Evolutionary conservation across 1,284 basidiomycete species (phyloP).

Genomic region (Ceratobasidium theobromae): DNA sequence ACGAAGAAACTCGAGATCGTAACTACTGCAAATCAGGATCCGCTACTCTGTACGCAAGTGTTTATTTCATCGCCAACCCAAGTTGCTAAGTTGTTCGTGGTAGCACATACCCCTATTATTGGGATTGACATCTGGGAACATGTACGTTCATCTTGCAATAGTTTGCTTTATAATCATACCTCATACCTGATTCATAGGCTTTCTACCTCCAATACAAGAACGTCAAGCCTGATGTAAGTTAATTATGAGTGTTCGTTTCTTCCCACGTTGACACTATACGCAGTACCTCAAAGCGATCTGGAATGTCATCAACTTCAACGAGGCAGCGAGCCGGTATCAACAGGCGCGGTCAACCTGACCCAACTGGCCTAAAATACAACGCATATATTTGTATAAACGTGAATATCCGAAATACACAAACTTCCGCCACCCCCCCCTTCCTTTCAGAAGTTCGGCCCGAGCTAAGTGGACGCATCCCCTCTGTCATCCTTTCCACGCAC

Average conservation of each 20-base stretch:
- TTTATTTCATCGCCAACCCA: conserved; percentile 43
- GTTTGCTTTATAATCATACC: background rate
- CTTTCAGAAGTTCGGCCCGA: background rate
- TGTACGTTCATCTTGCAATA: conserved; percentile 49
- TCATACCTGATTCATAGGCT: conserved; percentile 47
- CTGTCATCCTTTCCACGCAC: too few relatives aligned
- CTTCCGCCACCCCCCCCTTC: background rate
- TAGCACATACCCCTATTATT: conserved; percentile 84
- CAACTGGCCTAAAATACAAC: background rate
- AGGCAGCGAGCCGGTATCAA: conserved; percentile 75
- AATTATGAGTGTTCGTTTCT: background rate
- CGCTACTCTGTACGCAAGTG: conserved; percentile 61
- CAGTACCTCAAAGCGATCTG: conserved; percentile 89
- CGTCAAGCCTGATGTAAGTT: conserved; percentile 82
- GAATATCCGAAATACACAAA: background rate
- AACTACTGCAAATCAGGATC: conserved; percentile 97
- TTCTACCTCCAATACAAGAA: conserved; percentile 93
- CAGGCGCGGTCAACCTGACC: conserved; percentile 47
- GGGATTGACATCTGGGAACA: conserved; percentile 98
- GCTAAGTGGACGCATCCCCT: background rate
- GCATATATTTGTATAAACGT: background rate
- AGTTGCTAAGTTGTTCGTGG: conserved; percentile 2
- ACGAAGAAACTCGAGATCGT: conserved; percentile 83
- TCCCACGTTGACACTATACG: background rate
- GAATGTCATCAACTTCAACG: conserved; percentile 91